A percentile compares a stretch with the other conserved stretches of the same genome.
Conservation (phyloP, 352 stramenopile species). For the Globisporangium yorkense region DNA sequence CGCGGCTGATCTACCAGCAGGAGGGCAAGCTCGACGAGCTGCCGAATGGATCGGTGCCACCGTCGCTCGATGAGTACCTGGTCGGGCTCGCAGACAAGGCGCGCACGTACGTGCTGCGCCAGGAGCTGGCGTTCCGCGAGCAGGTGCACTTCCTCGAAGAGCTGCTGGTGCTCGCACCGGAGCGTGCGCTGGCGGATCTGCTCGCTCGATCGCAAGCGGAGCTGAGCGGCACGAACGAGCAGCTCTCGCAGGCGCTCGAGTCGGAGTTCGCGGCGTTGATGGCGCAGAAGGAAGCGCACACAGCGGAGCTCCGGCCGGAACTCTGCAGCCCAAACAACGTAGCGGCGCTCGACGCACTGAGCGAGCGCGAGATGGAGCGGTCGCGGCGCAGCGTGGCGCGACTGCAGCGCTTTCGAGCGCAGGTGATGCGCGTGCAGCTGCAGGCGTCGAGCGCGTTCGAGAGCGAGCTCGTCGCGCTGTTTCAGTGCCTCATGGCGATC, state of each 20-base stretch:
- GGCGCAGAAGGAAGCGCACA: constrained; percentile 40
- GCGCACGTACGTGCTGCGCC: constrained; percentile 35
- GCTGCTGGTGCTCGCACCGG: constrained; percentile 48
- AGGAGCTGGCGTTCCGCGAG: constrained; percentile 48
- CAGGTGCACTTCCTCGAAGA: constrained; percentile 60
- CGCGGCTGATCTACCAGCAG: constrained; percentile 40
- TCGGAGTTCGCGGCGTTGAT: constrained; percentile 33
- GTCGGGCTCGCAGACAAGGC: constrained; percentile 55
- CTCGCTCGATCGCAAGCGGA: constrained; percentile 22
- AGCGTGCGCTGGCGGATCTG: constrained; percentile 32
- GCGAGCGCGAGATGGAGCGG: constrained; percentile 40
- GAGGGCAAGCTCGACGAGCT: constrained; percentile 71
- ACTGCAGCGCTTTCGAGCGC: constrained; percentile 22
- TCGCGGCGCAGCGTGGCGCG: constrained; percentile 24
- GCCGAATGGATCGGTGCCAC: constrained; percentile 44
- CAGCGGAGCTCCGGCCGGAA: constrained; percentile 50
- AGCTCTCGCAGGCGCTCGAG: constrained; percentile 20
- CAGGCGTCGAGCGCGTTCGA: constrained; percentile 36
- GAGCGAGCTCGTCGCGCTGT: constrained; percentile 38
- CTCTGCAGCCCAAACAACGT: constrained; percentile 72
- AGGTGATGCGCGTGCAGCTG: constrained; percentile 30
- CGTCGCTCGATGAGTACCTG: constrained; percentile 74
- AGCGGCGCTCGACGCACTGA: constrained; percentile 40
- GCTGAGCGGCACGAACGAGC: constrained; percentile 11
- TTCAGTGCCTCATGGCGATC: constrained; percentile 31